Conservation (phyloP, 192 early-diverging fungal genomes). For the Coemansia sp. region DNA sequence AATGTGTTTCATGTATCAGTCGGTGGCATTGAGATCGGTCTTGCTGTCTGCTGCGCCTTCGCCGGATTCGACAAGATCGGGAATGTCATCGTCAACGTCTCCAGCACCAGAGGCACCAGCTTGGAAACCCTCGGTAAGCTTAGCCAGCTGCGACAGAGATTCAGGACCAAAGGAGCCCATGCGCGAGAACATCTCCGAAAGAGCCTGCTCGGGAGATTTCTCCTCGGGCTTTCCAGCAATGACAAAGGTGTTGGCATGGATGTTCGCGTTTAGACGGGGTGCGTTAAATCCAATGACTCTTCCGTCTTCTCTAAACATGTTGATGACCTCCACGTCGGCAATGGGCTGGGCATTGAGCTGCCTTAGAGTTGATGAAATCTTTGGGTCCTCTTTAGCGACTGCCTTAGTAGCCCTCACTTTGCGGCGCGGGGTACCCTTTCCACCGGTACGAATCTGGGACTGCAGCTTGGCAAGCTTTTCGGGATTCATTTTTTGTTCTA, state of each 20-base stretch:
- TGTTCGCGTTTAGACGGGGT: slow-evolving; percentile 81
- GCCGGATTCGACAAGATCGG: slow-evolving; percentile 82
- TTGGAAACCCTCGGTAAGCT: slow-evolving; percentile 86
- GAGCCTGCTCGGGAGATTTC: slow-evolving; percentile 49
- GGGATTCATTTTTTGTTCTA: slow-evolving; percentile 63
- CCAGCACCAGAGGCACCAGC: slow-evolving; percentile 54
- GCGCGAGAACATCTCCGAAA: slow-evolving; percentile 48
- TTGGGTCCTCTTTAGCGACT: slow-evolving; percentile 85
- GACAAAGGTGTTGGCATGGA: slow-evolving; percentile 91
- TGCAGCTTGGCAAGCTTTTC: slow-evolving; percentile 97
- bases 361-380: slow-evolving; percentile 85
- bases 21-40: slow-evolving; percentile 53
- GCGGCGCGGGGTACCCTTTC: slow-evolving; percentile 93
- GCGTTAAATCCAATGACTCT: slow-evolving; percentile 87
- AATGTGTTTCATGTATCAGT: slow-evolving; percentile 11
- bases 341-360: slow-evolving; percentile 90
- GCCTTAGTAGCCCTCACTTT: slow-evolving; percentile 66
- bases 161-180: slow-evolving; percentile 76
- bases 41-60: slow-evolving; percentile 59
- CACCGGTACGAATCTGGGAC: slow-evolving; percentile 82
- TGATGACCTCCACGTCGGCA: slow-evolving; percentile 91
- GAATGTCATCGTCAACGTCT: slow-evolving; percentile 88
- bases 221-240: slow-evolving; percentile 80
- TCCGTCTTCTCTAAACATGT: slow-evolving; percentile 97
- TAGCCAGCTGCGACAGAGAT: slow-evolving; percentile 82